Percentiles rank a stretch among this genome's conserved stretches.
Evolutionary conservation across 148 eudicot species (phyloP).

Genomic region (Silene conica): DNA sequence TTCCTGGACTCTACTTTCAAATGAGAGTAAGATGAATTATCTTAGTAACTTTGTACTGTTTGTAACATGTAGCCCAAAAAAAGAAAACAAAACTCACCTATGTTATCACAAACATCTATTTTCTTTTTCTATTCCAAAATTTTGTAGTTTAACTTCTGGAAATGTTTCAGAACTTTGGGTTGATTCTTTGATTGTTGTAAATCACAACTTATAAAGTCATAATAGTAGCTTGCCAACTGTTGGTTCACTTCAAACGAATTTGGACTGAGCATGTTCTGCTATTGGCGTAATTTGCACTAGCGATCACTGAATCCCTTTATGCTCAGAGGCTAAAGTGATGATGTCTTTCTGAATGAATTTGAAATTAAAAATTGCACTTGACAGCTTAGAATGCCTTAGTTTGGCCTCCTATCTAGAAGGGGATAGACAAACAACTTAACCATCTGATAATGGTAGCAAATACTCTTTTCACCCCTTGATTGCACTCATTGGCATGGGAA

Average conservation of each 20-base stretch:
- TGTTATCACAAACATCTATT: background rate
- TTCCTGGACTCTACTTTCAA: background rate
- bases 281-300: background rate
- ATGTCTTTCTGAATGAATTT: background rate
- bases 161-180: background rate
- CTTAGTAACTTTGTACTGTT: background rate
- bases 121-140: background rate
- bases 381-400: background rate
- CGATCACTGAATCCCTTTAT: background rate
- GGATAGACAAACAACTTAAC: background rate
- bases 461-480: too few species aligned
- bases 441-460: background rate
- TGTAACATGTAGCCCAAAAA: background rate
- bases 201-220: background rate
- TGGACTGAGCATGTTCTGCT: background rate
- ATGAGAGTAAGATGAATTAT: background rate
- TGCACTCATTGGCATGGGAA: background rate
- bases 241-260: background rate
- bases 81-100: background rate
- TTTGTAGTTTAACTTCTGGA: background rate
- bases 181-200: background rate
- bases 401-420: background rate
- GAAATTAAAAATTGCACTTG: background rate
- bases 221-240: background rate
- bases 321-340: background rate